Evolutionary conservation across 108 stramenopile genomes (phyloP).

Genomic region (Pseudonitzschia multiseries): DNA sequence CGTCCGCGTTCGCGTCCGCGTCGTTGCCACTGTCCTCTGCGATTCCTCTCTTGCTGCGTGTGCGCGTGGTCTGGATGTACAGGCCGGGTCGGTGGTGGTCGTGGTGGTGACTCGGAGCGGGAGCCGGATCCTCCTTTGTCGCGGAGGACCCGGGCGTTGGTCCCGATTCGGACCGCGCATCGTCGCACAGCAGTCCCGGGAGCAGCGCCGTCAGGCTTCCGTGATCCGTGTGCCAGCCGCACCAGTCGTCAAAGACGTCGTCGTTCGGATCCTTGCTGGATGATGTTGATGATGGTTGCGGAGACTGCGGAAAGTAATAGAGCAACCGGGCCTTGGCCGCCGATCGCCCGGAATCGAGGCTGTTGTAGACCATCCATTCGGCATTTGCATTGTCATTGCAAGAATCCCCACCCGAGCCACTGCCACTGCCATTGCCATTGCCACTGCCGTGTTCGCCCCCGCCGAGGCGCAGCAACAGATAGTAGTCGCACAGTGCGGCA

Average conservation of each 20-base stretch:
- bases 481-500: constrained; percentile 52
- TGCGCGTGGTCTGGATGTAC: constrained; percentile 63
- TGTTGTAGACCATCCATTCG: constrained; percentile 13
- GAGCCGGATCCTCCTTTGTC: too few relatives aligned
- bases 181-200: constrained; percentile 71
- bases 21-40: background rate
- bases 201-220: constrained; percentile 85
- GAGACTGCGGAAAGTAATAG: constrained; percentile 86
- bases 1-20: background rate
- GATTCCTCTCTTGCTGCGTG: background rate
- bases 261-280: background rate
- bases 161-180: constrained; percentile 14
- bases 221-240: constrained; percentile 91
- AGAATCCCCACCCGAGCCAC: too few relatives aligned
- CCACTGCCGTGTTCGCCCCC: constrained; percentile 16
- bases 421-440: background rate
- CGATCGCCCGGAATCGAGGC: background rate
- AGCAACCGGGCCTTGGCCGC: constrained; percentile 87
- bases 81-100: constrained; percentile 55
- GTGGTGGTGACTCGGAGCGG: too few relatives aligned
- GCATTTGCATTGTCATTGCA: background rate
- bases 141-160: too few relatives aligned
- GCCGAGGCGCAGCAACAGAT: background rate
- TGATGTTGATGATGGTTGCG: background rate
- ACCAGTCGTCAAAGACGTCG: constrained; percentile 64